Percentiles rank a stretch among this genome's conserved stretches.
Evolutionary conservation across 129 eudicot genomes (phyloP).

Genomic region (Helichrysum umbraculigerum): DNA sequence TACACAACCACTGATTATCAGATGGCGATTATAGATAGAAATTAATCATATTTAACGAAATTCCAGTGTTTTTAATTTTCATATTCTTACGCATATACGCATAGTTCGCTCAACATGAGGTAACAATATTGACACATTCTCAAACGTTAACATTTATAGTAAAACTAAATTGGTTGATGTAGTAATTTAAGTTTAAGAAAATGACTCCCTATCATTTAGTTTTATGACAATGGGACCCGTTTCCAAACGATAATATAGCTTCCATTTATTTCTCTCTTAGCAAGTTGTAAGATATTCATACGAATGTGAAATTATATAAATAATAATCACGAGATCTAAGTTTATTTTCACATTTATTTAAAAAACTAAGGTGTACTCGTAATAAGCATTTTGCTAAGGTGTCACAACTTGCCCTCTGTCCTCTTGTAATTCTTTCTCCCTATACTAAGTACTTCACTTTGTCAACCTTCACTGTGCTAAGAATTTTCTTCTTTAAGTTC

Average conservation of each 20-base stretch:
- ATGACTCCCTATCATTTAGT: constrained; percentile 1
- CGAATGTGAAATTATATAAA: too few relatives aligned
- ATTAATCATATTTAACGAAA: background rate
- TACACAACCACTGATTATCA: background rate
- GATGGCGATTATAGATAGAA: background rate
- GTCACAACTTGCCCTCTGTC: too few relatives aligned
- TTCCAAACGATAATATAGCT: background rate
- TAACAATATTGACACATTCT: constrained; percentile 16
- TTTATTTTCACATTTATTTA: too few relatives aligned
- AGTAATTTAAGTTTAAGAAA: background rate
- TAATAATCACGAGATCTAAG: too few relatives aligned
- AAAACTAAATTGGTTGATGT: background rate
- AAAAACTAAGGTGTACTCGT: too few relatives aligned
- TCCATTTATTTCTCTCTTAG: too few relatives aligned
- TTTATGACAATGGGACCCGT: background rate
- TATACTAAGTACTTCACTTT: too few relatives aligned
- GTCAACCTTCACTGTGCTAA: too few relatives aligned
- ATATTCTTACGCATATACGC: constrained; percentile 7
- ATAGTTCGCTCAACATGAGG: constrained; percentile 22
- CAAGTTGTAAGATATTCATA: too few relatives aligned
- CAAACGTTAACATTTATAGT: constrained; percentile 18
- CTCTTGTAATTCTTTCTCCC: too few relatives aligned
- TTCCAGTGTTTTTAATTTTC: background rate
- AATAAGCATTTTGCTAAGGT: too few relatives aligned
- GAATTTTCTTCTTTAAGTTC: too few relatives aligned